Evolutionary conservation across 164 flowering plant species (phyloP).

Genomic region (Aristolochia contorta): DNA sequence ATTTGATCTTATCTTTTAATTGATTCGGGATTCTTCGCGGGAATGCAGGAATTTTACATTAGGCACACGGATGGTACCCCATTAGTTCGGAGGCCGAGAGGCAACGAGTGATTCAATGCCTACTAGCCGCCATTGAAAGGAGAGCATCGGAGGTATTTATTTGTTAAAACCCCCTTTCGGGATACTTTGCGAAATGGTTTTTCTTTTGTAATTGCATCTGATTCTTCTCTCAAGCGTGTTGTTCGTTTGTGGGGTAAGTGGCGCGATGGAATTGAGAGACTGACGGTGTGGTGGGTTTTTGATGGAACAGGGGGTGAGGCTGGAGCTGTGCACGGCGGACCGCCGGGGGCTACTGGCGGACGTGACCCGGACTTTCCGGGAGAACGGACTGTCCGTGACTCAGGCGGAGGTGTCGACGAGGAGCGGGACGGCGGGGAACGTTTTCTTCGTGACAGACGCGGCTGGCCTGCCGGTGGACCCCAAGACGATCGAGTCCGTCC

Average conservation of each 20-base stretch:
- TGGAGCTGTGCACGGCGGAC: constrained; percentile 33
- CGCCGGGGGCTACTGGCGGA: constrained; percentile 65
- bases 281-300: neutral
- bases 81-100: constrained; percentile 69
- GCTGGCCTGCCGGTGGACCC: constrained; percentile 49
- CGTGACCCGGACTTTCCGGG: constrained; percentile 84
- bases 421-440: constrained; percentile 39
- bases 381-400: constrained; percentile 79
- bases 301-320: constrained; percentile 19
- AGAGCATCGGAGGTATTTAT: constrained; percentile 63
- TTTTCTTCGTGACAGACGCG: constrained; percentile 68
- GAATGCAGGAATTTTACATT: constrained; percentile 69
- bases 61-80: constrained; percentile 82
- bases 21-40: no score
- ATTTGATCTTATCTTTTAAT: no score
- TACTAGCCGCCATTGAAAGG: constrained; percentile 86
- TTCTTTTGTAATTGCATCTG: neutral
- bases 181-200: no score
- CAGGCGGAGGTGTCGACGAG: constrained; percentile 80
- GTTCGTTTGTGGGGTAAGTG: no score
- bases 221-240: no score
- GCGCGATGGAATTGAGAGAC: no score
- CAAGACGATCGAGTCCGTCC: constrained; percentile 50
- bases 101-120: constrained; percentile 38
- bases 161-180: neutral